phyloP scores from a whole-genome alignment of 1,139 yeast species.

The Lodderomyces jiufengensis region DNA sequence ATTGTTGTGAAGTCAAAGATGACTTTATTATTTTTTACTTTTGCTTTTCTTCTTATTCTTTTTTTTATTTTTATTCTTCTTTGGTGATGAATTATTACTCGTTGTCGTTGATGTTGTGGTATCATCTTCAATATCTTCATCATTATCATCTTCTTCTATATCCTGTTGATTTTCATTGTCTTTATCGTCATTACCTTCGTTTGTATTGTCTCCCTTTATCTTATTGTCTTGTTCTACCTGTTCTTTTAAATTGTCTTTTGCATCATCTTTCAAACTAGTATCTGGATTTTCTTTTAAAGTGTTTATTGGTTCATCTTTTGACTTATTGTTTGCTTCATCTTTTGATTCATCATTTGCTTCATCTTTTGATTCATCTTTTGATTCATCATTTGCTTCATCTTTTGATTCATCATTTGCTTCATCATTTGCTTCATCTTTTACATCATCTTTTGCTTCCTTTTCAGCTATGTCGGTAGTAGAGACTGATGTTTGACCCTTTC shows the following conservation, averaged over 20 bases:
- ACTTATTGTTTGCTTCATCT: neutral
- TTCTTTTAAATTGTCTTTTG: neutral
- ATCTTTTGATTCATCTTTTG: neutral
- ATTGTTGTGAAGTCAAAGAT: too few relatives aligned
- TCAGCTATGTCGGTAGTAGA: neutral
- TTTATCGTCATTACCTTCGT: constrained; percentile 1
- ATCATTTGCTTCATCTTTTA: neutral
- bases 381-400: neutral
- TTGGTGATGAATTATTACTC: constrained; percentile 5
- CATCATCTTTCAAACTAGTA: neutral
- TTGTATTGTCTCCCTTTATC: constrained; percentile 3
- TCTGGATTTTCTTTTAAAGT: neutral
- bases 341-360: neutral
- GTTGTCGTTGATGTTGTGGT: neutral
- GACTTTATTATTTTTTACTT: neutral
- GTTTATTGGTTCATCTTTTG: neutral
- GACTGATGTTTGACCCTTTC: too few relatives aligned
- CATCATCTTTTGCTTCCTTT: neutral
- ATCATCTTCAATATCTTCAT: neutral
- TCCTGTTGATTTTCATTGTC: too few relatives aligned
- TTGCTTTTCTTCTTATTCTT: constrained; percentile 2
- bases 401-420: neutral
- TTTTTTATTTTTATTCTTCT: constrained; percentile 7
- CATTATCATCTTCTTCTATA: constrained; percentile 4
- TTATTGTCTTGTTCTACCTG: constrained; percentile 1